phyloP scores from a whole-genome alignment of 2,329 filamentous ascomycete species.

The Ceratocystis destructans region DNA sequence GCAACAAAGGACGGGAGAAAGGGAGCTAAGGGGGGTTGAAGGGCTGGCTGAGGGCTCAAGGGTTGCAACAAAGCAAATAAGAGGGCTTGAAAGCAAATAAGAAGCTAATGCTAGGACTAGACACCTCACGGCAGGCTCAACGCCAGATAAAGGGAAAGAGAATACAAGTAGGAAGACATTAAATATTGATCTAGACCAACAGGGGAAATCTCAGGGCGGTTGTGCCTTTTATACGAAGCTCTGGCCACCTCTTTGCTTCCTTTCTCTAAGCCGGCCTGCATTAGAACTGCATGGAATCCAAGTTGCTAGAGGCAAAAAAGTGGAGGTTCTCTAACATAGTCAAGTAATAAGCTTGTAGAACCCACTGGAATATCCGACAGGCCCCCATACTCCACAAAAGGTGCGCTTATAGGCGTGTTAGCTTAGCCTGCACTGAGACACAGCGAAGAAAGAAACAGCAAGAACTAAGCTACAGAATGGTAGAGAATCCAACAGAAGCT shows the following conservation, averaged over 20 bases:
- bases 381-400: neutral
- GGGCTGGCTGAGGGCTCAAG: neutral
- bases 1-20: neutral
- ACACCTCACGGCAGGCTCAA: no score
- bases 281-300: slow-evolving; percentile 1
- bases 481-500: slow-evolving; percentile 18
- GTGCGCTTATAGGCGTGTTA: neutral
- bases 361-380: neutral
- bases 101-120: neutral
- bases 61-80: neutral
- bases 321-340: neutral
- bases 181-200: neutral
- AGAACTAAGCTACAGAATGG: slow-evolving; percentile 1
- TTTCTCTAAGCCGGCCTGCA: neutral
- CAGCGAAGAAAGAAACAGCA: no score
- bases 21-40: neutral
- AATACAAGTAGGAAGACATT: neutral
- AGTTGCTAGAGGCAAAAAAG: slow-evolving; percentile 2
- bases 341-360: slow-evolving; percentile 5
- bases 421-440: neutral
- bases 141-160: neutral
- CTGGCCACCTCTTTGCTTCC: slow-evolving; percentile 5
- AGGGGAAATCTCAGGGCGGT: neutral
- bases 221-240: slow-evolving; percentile 10
- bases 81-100: no score